Evolutionary conservation across 306 rosid species (phyloP), one percentile per base, ranked within the genome.

Genomic region (Coriaria nepalensis): DNA sequence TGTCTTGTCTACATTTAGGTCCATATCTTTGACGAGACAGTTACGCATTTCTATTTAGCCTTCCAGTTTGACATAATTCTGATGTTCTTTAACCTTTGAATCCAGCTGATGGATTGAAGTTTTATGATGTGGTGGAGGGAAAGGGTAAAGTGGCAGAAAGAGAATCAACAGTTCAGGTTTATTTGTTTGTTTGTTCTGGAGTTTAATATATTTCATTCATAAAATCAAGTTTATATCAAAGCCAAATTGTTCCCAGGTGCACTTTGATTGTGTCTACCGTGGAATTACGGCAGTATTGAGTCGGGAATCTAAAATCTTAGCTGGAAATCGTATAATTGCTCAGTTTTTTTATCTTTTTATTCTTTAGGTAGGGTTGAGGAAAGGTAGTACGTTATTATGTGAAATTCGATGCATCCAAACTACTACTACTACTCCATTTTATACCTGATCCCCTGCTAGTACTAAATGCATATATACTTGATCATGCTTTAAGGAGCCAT

Each of bases 261-360:
- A 90, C 73, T 90, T 90, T 49, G 95, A 90, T 49, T 90, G 97
- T 73, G 6, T 81, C 14, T 90, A 84, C 53, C 81, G 94, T 6
- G 82, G 87, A 10, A 74, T 90, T 40, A 90, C 94, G 0, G 95
- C 92, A 6, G 55, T 84, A 33, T 84, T 95, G 20, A 90, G 94
- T 56, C 68, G 95, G 68, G 97, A 81, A 77, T 90, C 97, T 33
- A 90, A 90, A 69, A 70, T 90, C 20, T 73, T 90, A 5, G 97
- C 97, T 5, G 94, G 94, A 55, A 90, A 90, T 66, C 97, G 95
- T 48, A 55, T 32, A 7, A 90, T 90, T 33, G 74, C 95, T 13
- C 97, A 90, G 86, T 93, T 80, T 71, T 71, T 20, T n/a, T 13
- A 46, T 50, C 37, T 56, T 41, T 53, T 45, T 15, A 60, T 40